Percentiles rank a stretch among this genome's conserved stretches.
These are phyloP conservation scores for Penicillium sp. DNA, from an alignment of 2,329 filamentous ascomycete species.

Conservation along the genomic window DNA sequence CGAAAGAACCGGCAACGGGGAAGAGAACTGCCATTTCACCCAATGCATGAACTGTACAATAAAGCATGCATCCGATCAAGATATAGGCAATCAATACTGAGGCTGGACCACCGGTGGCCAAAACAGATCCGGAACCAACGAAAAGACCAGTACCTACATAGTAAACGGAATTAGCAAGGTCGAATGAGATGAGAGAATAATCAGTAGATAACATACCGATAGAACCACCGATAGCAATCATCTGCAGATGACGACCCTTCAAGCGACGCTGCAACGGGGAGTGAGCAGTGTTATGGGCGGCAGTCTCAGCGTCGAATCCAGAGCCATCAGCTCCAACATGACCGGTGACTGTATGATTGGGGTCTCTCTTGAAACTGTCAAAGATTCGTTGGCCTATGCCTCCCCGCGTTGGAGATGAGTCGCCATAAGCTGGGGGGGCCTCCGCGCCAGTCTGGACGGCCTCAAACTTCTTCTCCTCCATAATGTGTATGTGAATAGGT, in stretches of 20 bases:
- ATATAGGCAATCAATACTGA: constrained; percentile 68
- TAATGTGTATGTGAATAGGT: constrained; percentile 5
- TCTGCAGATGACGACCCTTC: constrained; percentile 80
- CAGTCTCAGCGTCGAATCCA: constrained; percentile 55
- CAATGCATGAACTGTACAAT: constrained; percentile 81
- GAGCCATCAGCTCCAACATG: constrained; percentile 45
- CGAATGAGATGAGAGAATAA: background rate
- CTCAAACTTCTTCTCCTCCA: constrained; percentile 28
- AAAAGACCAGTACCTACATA: constrained; percentile 67
- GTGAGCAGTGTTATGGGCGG: constrained; percentile 56
- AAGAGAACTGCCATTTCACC: constrained; percentile 87
- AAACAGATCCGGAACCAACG: constrained; percentile 66
- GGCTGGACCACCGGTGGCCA: constrained; percentile 66
- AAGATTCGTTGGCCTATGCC: constrained; percentile 25
- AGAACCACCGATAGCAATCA: constrained; percentile 93
- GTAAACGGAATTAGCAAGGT: constrained; percentile 10
- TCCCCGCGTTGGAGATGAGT: constrained; percentile 19
- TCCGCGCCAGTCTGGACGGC: constrained; percentile 22
- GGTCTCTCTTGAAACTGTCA: constrained; percentile 41
- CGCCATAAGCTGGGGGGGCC: constrained; percentile 25
- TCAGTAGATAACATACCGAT: constrained; percentile 51
- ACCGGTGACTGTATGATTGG: constrained; percentile 30
- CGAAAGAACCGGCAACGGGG: constrained; percentile 84
- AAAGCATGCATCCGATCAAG: constrained; percentile 78
- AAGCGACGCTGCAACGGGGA: constrained; percentile 67